Evolutionary conservation across 129 eudicot species (phyloP), one percentile per base, ranked within the genome.

Genomic region (Flaveria linearis): DNA sequence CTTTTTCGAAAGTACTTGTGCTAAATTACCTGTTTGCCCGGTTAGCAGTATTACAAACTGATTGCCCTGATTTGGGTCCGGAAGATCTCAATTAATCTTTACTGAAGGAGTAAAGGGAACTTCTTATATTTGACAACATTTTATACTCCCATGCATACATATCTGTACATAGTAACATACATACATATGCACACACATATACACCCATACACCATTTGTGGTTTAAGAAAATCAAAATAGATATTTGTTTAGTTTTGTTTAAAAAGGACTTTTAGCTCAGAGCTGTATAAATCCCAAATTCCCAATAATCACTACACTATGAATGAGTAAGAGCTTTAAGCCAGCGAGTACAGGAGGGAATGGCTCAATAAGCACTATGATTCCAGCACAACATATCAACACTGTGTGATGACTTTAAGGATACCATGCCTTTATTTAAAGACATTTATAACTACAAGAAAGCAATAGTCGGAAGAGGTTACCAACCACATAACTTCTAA

Each of bases 141-240:
- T 42, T 58, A 20, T 57, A 56, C 36, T 57, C 55, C 76, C 55
- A 41, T 56, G 53, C 68, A 73, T 56, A 39, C 76, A 72, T 72
- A 53, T 72, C 2, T 18, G 61, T 12, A 55, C 68, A 73, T 4
- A 57, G 69, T 41, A 56, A 41, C 20, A 25, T 11, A 11, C 2
- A 43, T 15, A 61, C 60, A 74, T 23, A 60, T 9, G 23, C 9
- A 25, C 41, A 58, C 2, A 58, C 43, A 73, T 23, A 25, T 43
- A 43, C 10, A 61, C 46, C n/a, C 7, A 66, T 18, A 3, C 28
- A 17, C 51, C 51, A 11, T 9, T 39, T n/a, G 1, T 9, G 7
- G 28, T n/a, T 16, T 41, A 17, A 17, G 16, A 41, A 66, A 39
- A 66, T 36, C 16, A 66, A 39, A 12, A 39, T 3, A 66, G 7